These are phyloP conservation scores for Thermothelomyces thermophilus DNA, from an alignment of 2,329 filamentous ascomycete species.

Conservation along the genomic window DNA sequence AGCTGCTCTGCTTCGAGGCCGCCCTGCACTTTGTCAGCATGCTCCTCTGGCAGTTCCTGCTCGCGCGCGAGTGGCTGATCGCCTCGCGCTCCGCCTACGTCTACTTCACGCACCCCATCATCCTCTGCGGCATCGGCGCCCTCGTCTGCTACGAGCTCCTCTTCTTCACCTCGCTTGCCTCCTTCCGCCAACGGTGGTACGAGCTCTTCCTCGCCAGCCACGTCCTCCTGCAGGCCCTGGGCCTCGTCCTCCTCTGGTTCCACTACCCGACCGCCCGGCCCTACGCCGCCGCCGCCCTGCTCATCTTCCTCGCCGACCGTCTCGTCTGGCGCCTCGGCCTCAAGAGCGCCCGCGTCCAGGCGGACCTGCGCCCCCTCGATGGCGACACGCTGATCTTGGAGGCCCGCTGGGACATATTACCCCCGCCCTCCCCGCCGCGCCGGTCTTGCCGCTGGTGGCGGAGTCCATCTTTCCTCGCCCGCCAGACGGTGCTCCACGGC, in stretches of 20 bases:
- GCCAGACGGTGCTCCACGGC: constrained; percentile 32
- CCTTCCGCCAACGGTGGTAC: constrained; percentile 54
- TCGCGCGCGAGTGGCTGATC: constrained; percentile 42
- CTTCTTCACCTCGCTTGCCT: constrained; percentile 54
- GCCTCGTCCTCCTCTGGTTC: constrained; percentile 51
- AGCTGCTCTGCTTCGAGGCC: constrained; percentile 54
- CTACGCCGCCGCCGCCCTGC: constrained; percentile 47
- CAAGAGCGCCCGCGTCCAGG: constrained; percentile 42
- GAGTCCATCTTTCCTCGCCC: neutral
- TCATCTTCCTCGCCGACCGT: constrained; percentile 52
- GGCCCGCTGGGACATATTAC: constrained; percentile 32
- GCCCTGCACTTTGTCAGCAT: constrained; percentile 50
- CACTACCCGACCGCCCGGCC: constrained; percentile 48
- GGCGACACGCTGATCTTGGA: constrained; percentile 47
- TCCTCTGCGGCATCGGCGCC: constrained; percentile 48
- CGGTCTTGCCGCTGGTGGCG: neutral
- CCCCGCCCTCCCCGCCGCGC: constrained; percentile 3
- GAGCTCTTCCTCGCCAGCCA: constrained; percentile 56
- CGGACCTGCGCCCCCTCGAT: constrained; percentile 46
- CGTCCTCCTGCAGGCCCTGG: constrained; percentile 49
- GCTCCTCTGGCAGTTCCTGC: constrained; percentile 47
- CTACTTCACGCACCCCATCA: constrained; percentile 46
- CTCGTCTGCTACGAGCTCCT: constrained; percentile 54
- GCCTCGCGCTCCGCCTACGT: constrained; percentile 32
- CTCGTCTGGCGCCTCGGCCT: constrained; percentile 49